Base-by-base conservation (phyloP, 169 alveolate species). In the Blepharisma undulans region DNA sequence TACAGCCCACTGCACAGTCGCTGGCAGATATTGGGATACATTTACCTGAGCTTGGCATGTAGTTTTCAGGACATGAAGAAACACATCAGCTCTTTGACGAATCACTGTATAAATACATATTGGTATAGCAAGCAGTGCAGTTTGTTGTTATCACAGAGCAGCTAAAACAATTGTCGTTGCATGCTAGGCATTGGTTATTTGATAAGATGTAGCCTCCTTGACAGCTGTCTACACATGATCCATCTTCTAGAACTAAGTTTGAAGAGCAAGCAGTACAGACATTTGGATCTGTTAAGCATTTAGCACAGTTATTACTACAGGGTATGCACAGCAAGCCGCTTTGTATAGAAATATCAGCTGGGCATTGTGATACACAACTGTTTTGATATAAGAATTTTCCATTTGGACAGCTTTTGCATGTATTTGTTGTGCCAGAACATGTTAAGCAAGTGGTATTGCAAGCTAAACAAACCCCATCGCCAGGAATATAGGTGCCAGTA, bases 1-100 rank as follows among this genome's bases (percentile, higher is more conserved):
- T 86, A 27, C 91, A 86, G 27, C 84, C 91, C 10, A n/a, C 29
- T 4, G 29, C 72, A 66, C 91, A 86, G 48, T 86, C 91, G 27
- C 84, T 86, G 7, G 22, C 91, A 2, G 32, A 27, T 1, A 86
- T 27, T 34, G 61, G 84, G 6, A 71, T 32, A 48, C 91, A 86
- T 0, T 22, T 6, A 3, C 84, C 91, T 12, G 22, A n/a, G 10
- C n/a, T 18, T n/a, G 36, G 36, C 48, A 60, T 32, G 16, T 72
- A 72, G 16, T 72, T 72, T 21, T 61, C 80, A 21, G 91, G 91
- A 34, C 91, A 86, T 0, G 29, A 21, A 27, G 59, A 25, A 72
- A 25, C 22, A 33, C 91, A 86, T 18, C 33, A 74, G 12, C 30
- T 29, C 0, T 14, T 4, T 8, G 30, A 14, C 14, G 66, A 48